Base-by-base conservation (phyloP, 2,329 filamentous ascomycete genomes). In the Dendrostoma leiphaemia region DNA sequence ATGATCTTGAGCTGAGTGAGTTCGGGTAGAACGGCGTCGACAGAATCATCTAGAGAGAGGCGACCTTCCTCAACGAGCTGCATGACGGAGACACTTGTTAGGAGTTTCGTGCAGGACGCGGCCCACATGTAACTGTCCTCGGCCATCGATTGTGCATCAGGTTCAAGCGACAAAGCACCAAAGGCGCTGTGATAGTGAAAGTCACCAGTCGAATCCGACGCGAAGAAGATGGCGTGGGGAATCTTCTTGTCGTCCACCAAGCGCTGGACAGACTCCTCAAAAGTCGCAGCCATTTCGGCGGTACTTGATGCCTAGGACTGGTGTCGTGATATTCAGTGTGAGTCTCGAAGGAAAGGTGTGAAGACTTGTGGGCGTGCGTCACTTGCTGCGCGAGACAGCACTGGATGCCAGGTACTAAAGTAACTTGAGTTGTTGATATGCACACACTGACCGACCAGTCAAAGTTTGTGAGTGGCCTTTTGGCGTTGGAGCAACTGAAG, bases 31-130 rank as follows among this genome's bases (percentile, higher is more conserved):
- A 80, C 46, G 0, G 60, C 34, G 0, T 71, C 68, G 0, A 83
- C 60, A 50, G 82, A 75, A 3, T 72, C 73, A 8, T 75, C 71
- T 0, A 84, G 67, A 1, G 62, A 63, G 1, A 83, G 61, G 0
- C 76, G 63, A 0, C 78, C 79, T 6, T 76, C 70, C 32, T 84
- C 80, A 2, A 84, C 78, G 43, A 77, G 74, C 54, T 82, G 78
- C n/a, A 85, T 61, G 1, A 74, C 73, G 2, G 80, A 75, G 48
- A 85, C 73, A 2, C 74, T 73, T 2, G 80, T 74, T 50, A 82
- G 57, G 3, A 85, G 64, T 56, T 77, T 77, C 24, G 67, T 72
- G 3, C 65, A 68, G 3, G 70, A 74, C 3, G 69, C 71, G 0
- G 75, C 56, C 44, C 57, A 72, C 7, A 73, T 47, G 4, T 73